Evolutionary conservation across 805 yeast species (phyloP).

Genomic region (Millerozyma miso): DNA sequence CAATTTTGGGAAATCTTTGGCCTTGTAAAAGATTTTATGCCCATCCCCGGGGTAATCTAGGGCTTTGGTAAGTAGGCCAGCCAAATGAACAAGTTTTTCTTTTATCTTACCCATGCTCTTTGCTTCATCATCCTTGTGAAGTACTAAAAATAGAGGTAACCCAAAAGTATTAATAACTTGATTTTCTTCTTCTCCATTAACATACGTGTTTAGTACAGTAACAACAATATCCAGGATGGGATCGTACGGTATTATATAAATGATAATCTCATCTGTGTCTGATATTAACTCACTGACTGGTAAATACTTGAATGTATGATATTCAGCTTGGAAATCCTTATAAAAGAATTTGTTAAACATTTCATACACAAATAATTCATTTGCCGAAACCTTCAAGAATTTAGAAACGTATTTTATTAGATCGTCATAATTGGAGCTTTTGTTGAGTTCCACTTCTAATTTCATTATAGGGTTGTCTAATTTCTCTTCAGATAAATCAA

Average conservation of each 20-base stretch:
- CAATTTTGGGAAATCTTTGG: conserved; percentile 34
- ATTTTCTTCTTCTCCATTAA: conserved; percentile 33
- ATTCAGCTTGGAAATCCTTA: conserved; percentile 61
- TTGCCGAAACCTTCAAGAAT: conserved; percentile 30
- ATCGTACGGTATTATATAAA: conserved; percentile 54
- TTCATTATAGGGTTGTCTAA: conserved; percentile 18
- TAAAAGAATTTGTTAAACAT: conserved; percentile 66
- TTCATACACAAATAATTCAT: conserved; percentile 28
- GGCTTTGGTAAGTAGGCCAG: conserved; percentile 16
- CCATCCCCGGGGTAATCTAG: conserved; percentile 16
- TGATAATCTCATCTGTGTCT: conserved; percentile 57
- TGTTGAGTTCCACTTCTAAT: conserved; percentile 70
- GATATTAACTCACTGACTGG: conserved; percentile 67
- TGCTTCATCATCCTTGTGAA: conserved; percentile 46
- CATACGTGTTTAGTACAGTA: conserved; percentile 52
- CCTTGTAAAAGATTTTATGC: conserved; percentile 16
- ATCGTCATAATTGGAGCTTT: conserved; percentile 59
- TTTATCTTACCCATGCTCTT: conserved; percentile 56
- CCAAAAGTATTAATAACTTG: conserved; percentile 55
- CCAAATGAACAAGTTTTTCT: conserved; percentile 46
- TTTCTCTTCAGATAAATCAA: conserved; percentile 41
- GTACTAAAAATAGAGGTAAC: conserved; percentile 67
- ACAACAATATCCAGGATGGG: conserved; percentile 39
- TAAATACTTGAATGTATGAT: conserved; percentile 48
- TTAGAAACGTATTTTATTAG: conserved; percentile 58